Evolutionary conservation across 495 filamentous ascomycete genomes (phyloP), one percentile per base, ranked within the genome.

Genomic region (Hypomontagnella submonticulosa): DNA sequence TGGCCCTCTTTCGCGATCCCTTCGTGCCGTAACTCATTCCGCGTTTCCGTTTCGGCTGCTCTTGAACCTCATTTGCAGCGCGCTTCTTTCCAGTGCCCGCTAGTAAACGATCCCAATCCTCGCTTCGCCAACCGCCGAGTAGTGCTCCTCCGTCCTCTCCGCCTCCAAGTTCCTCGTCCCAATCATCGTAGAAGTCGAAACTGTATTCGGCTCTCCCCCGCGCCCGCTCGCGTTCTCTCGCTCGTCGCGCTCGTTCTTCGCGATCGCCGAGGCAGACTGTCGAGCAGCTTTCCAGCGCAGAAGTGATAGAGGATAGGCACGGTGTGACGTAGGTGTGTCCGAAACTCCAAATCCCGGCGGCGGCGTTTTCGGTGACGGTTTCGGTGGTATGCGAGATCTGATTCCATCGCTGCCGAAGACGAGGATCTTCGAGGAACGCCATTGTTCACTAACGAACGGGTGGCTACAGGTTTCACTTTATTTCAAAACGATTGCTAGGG

Each of bases 131-230:
- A 7, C 74, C 70, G 30, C 87, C 88, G 51, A 94, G 72, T 37
- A 94, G 70, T 6, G 86, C 85, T 48, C 90, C 84, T 41, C 78
- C 57, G 19, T 69, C 73, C 19, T 77, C 75, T 30, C 74, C 74
- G n/a, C 70, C 82, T 36, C 85, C 85, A 19, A 90, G 88, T 53
- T 88, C 85, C 54, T 93, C 92, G 48, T 97, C 92, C 92, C 94
- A 97, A 71, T 97, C 93, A 73, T 99, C 95, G 79, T 99, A 99
- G 80, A 99, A 99, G 68, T 97, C 96, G 67, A 99, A 99, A 63
- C 85, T 90, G 38, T 89, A 86, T 72, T 97, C 93, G 20, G 91
- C 88, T 37, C 87, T 78, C 8, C 88, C 89, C 63, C 89, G 79
- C 8, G 82, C 81, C 9, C 80, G 73, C 10, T 77, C 85, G 30